phyloP scores from a whole-genome alignment of 179 eudicot genomes.

The Patellifolia procumbens region DNA sequence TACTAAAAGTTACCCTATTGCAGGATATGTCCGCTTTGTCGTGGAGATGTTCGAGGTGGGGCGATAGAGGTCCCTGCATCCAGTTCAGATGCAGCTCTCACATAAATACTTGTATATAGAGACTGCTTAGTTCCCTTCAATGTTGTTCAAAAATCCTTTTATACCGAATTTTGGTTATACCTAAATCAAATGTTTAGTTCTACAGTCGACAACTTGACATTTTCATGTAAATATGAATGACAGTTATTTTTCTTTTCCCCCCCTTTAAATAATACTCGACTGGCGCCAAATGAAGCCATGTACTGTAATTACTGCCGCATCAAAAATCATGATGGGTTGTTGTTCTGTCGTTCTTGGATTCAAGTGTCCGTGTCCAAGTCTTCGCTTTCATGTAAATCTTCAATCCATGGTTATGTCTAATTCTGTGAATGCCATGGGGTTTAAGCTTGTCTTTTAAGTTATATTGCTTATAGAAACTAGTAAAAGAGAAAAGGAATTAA shows the following conservation, averaged over 20 bases:
- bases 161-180: constrained; percentile 13
- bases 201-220: constrained; percentile 10
- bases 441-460: neutral
- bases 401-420: neutral
- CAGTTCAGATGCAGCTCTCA: constrained; percentile 30
- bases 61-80: constrained; percentile 38
- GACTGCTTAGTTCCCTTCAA: constrained; percentile 15
- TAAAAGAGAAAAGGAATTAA: no score
- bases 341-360: neutral
- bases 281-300: no score
- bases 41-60: constrained; percentile 60
- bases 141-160: neutral
- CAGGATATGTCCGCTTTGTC: constrained; percentile 86
- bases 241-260: no score
- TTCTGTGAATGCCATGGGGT: neutral
- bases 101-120: constrained; percentile 31
- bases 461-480: neutral
- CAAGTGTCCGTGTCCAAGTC: neutral
- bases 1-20: constrained; percentile 15
- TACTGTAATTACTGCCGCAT: neutral
- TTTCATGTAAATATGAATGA: constrained; percentile 29
- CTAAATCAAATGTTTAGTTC: neutral
- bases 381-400: neutral
- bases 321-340: neutral
- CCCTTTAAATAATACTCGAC: no score